Base-by-base conservation (phyloP, 257 asterid species). In the Ajuga chamaepitys region DNA sequence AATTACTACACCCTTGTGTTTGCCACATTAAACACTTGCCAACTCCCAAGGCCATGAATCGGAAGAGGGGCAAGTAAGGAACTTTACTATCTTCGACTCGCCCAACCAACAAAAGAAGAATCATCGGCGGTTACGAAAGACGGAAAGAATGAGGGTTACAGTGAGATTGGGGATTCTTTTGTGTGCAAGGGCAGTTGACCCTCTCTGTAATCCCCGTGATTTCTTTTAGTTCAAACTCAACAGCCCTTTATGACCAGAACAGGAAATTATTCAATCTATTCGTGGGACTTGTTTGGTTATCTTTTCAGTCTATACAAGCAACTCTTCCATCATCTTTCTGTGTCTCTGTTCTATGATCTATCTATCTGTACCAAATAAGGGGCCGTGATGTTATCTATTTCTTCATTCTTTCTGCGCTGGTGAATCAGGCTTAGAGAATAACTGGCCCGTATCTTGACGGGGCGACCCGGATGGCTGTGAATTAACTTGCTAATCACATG, bases 311-410 rank as follows among this genome's bases (percentile, higher is more conserved):
- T 7, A 18, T 7, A 8, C 1, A 8, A 2, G 3, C 9, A 1
- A 2, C 57, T 50, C 22, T 20, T 3, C 44, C 46, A 41, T 1
- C 14, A 12, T 41, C 17, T 38, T 1, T 38, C 13, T 41, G 5
- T 41, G 16, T 21, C 1, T 11, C 56, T 20, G 14, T 21, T 24
- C n/a, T n/a, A n/a, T n/a, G n/a, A 14, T 20, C 5, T 52, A 51
- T 51, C 59, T 26, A 26, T 53, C 40, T 26, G 7, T 53, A 8
- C 21, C 0, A 26, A n/a, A 8, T 25, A 5, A n/a, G 60, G 41
- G 60, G 60, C 60, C n/a, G 60, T 53, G 60, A 53, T 53, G 60
- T n/a, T n/a, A n/a, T n/a, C 22, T 16, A 53, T 53, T 21, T 53
- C 59, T 53, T 53, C 11, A 12, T 26, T 26, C 40, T 53, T 53